Evolutionary conservation across 345 rosid genomes (phyloP).

Genomic region (Populus ilicifolia): DNA sequence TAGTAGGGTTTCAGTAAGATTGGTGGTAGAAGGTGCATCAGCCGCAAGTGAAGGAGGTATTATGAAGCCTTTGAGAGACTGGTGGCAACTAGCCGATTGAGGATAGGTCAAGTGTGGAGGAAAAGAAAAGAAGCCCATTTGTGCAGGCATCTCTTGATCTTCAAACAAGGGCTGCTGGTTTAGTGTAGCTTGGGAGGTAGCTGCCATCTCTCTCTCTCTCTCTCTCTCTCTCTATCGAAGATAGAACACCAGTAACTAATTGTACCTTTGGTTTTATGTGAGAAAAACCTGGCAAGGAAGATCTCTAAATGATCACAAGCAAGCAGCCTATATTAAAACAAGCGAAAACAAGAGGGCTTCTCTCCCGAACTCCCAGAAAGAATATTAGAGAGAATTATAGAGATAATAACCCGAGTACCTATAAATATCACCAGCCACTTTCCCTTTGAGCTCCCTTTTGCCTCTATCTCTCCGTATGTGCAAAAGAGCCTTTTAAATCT

Average conservation of each 20-base stretch:
- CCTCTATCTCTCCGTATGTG: not conserved
- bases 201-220: slow-evolving; percentile 41
- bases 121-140: slow-evolving; percentile 59
- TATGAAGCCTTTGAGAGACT: slow-evolving; percentile 29
- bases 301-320: not conserved
- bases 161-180: slow-evolving; percentile 50
- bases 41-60: slow-evolving; percentile 22
- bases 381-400: slow-evolving; percentile 9
- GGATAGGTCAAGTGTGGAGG: slow-evolving; percentile 35
- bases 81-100: slow-evolving; percentile 36
- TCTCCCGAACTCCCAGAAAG: slow-evolving; percentile 19
- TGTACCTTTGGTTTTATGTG: not conserved
- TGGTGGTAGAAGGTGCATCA: slow-evolving; percentile 23
- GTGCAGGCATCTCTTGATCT: slow-evolving; percentile 46
- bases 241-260: not conserved
- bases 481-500: not conserved
- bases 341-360: not conserved
- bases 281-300: not conserved
- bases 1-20: slow-evolving; percentile 60
- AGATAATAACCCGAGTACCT: slow-evolving; percentile 19
- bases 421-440: slow-evolving; percentile 21
- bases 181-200: slow-evolving; percentile 45
- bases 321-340: slow-evolving; percentile 8
- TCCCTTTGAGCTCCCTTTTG: slow-evolving; percentile 15
- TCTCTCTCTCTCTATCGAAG: slow-evolving; percentile 9